Evolutionary conservation across 2,329 filamentous ascomycete species (phyloP), one percentile per base, ranked within the genome.

Genomic region (Pseudovirgaria hyperparasitica): DNA sequence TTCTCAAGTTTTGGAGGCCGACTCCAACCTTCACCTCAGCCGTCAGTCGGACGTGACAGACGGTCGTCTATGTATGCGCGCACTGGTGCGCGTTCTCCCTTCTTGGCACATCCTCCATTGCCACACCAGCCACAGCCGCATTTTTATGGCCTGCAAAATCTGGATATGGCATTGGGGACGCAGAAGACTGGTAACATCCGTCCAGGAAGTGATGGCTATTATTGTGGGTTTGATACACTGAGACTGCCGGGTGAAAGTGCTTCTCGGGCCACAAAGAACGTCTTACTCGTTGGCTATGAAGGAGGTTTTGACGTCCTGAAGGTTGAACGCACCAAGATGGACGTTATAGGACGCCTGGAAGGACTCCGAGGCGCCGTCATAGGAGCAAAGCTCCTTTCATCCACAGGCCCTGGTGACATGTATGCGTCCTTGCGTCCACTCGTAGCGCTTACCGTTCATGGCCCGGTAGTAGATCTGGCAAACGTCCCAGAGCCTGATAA

Each of bases 331-430:
- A 73, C 75, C 34, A 79, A 78, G 25, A 52, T 82, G 28, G 77
- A 82, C 29, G 65, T 71, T 13, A 57, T 84, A 16, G 76, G 76
- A 12, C 72, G 72, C 30, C 57, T 94, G 25, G 76, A 78, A 43
- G 82, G 82, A 4, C 61, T 94, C 16, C 72, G 76, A 41, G 87
- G 87, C 21, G 75, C 75, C 13, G 81, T 94, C 1, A 63, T 84
- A 36, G 70, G 79, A 37, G 86, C 86, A 29, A 92, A 87, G 53
- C 72, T 94, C 14, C 54, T 94, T 25, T 76, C 81, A 1, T 82
- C 77, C 68, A 70, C 63, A 11, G 54, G 66, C 15, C 52, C 59
- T 6, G 58, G 59, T 26, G 69, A 76, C 28, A 59, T 59, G 0
- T 48, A 65, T 18, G 57, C 64, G 6, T 58, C 64, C 9, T 55